phyloP scores from a whole-genome alignment of 768 basidiomycete species.

The Suillus brevipes region DNA sequence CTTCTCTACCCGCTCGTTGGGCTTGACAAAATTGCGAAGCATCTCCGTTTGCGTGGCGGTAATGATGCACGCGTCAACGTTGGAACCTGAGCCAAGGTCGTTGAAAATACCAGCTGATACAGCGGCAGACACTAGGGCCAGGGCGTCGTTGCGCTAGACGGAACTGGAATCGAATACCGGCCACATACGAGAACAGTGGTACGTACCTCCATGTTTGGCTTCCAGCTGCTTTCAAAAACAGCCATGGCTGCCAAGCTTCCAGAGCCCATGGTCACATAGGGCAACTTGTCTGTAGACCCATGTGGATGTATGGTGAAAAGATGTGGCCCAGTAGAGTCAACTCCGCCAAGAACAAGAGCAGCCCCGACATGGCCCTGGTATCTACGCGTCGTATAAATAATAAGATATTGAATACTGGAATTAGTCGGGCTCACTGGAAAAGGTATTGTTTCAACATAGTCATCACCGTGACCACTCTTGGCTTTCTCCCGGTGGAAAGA shows the following conservation, averaged over 20 bases:
- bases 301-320: slow-evolving; percentile 96
- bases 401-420: slow-evolving; percentile 1
- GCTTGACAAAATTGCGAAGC: slow-evolving; percentile 92
- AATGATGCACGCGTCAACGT: slow-evolving; percentile 96
- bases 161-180: neutral
- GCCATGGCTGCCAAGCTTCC: slow-evolving; percentile 98
- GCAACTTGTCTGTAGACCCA: slow-evolving; percentile 97
- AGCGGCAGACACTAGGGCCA: slow-evolving; percentile 80
- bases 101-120: slow-evolving; percentile 98
- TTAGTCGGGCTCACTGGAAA: slow-evolving; percentile 58
- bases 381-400: slow-evolving; percentile 39
- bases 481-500: slow-evolving; percentile 87
- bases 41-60: slow-evolving; percentile 85
- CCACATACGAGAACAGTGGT: neutral
- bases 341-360: slow-evolving; percentile 93
- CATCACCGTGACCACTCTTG: slow-evolving; percentile 96
- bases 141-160: slow-evolving; percentile 72
- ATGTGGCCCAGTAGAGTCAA: slow-evolving; percentile 92
- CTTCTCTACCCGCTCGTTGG: slow-evolving; percentile 81
- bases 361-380: slow-evolving; percentile 95
- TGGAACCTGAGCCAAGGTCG: slow-evolving; percentile 98
- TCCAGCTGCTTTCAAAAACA: slow-evolving; percentile 89
- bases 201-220: slow-evolving; percentile 75
- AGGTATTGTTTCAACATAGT: slow-evolving; percentile 98
- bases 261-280: slow-evolving; percentile 98